Conservation (phyloP, 192 early-diverging fungal species). For the Coemansia sp. region DNA sequence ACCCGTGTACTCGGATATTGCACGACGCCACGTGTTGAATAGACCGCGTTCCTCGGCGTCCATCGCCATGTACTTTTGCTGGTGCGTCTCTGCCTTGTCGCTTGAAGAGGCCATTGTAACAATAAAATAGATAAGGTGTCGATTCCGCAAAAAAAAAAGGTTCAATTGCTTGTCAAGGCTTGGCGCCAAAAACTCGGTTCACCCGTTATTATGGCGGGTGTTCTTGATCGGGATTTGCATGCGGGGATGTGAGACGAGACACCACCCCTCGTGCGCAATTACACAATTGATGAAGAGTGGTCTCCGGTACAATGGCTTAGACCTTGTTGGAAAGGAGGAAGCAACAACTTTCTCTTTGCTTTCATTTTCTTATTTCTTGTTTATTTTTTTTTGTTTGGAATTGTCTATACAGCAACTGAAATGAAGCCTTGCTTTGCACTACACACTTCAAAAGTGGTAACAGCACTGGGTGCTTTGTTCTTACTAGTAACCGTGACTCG, state of each 20-base stretch:
- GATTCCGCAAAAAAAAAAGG: neutral
- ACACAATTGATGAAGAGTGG: neutral
- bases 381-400: neutral
- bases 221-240: neutral
- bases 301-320: neutral
- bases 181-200: neutral
- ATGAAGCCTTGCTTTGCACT: neutral
- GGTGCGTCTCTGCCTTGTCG: conserved; percentile 26
- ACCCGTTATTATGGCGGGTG: neutral
- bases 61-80: conserved; percentile 39
- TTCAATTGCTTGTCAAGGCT: neutral
- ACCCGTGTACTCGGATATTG: conserved; percentile 63
- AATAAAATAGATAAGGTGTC: neutral
- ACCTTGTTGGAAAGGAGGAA: neutral
- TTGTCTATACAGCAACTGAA: neutral
- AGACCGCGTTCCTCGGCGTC: conserved; percentile 59
- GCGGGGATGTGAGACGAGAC: conserved; percentile 1
- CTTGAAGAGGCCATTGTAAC: conserved; percentile 14
- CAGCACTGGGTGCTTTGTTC: neutral
- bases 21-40: conserved; percentile 68
- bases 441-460: neutral
- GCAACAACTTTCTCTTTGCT: neutral
- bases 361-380: neutral
- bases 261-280: neutral
- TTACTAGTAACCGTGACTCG: neutral